Conservation (phyloP, 805 yeast genomes). For the Metschnikowia shivogae region DNA sequence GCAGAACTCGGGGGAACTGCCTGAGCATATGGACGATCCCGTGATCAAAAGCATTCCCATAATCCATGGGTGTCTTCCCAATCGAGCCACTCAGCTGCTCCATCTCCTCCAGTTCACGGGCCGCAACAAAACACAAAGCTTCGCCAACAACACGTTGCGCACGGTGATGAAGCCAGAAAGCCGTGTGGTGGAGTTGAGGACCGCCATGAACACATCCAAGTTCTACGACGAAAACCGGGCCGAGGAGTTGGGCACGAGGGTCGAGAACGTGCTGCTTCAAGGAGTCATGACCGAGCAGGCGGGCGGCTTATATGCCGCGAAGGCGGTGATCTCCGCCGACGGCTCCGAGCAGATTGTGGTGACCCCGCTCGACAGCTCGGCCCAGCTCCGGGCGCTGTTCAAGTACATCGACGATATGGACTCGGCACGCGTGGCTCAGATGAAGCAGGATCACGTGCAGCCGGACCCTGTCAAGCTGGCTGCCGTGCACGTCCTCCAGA, state of each 20-base stretch:
- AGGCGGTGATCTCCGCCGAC: conserved; percentile 21
- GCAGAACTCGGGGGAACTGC: background rate
- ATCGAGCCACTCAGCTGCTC: conserved; percentile 23
- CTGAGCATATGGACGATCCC: conserved; percentile 30
- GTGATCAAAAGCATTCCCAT: conserved; percentile 38
- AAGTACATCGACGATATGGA: conserved; percentile 66
- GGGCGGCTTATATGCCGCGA: conserved; percentile 42
- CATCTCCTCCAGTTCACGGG: conserved; percentile 44
- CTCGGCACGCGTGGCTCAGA: conserved; percentile 39
- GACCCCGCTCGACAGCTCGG: conserved; percentile 59
- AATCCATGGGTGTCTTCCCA: conserved; percentile 24
- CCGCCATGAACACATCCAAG: conserved; percentile 64
- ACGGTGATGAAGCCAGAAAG: conserved; percentile 59
- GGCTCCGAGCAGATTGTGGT: conserved; percentile 47
- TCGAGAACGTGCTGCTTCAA: conserved; percentile 56
- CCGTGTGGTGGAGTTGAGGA: conserved; percentile 65
- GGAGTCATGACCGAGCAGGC: conserved; percentile 62
- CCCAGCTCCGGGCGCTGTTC: conserved; percentile 80
- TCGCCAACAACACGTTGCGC: conserved; percentile 30
- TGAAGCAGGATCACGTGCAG: conserved; percentile 33
- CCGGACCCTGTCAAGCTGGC: conserved; percentile 16
- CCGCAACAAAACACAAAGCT: conserved; percentile 42
- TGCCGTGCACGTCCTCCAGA: conserved; percentile 39
- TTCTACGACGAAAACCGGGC: conserved; percentile 66
- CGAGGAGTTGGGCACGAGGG: conserved; percentile 58